Percentiles rank a stretch among this genome's conserved stretches.
Evolutionary conservation across 257 asterid species (phyloP).

Genomic region (Rubia yunnanensis): DNA sequence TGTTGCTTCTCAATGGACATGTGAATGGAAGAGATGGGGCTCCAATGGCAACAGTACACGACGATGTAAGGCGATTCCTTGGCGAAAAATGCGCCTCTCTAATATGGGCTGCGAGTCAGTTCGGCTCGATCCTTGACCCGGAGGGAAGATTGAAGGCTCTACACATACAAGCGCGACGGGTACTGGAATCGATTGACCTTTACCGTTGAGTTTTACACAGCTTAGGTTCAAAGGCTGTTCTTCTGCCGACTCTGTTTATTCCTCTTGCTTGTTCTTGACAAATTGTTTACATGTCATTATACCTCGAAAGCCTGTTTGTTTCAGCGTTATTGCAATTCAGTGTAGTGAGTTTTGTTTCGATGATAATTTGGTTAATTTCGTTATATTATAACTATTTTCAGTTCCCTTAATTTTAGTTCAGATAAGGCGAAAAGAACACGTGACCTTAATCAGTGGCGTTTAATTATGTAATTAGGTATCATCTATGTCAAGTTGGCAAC

Average conservation of each 20-base stretch:
- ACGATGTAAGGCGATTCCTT: slow-evolving; percentile 62
- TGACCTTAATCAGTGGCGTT: not conserved
- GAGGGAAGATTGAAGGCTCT: slow-evolving; percentile 73
- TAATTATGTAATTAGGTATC: not conserved
- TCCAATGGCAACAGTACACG: slow-evolving; percentile 82
- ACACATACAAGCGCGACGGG: slow-evolving; percentile 81
- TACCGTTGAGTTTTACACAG: slow-evolving; percentile 17
- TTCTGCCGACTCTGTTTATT: not conserved
- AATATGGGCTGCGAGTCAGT: slow-evolving; percentile 95
- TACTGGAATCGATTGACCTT: slow-evolving; percentile 77
- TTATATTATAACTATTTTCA: too few relatives aligned
- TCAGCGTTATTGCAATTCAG: too few relatives aligned
- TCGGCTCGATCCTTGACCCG: slow-evolving; percentile 76
- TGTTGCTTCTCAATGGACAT: slow-evolving; percentile 84
- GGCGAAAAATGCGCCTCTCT: slow-evolving; percentile 89
- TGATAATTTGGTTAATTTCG: too few relatives aligned
- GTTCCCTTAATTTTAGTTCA: too few relatives aligned
- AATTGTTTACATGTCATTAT: too few relatives aligned
- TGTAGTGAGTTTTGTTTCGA: too few relatives aligned
- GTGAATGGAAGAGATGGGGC: slow-evolving; percentile 69
- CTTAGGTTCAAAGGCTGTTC: not conserved
- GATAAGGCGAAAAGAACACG: too few relatives aligned
- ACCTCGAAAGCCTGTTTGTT: too few relatives aligned
- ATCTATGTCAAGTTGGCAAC: not conserved
- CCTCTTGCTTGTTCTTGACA: not conserved